Percentiles rank a stretch among this genome's conserved stretches.
Conservation (phyloP, 2,329 filamentous ascomycete genomes). For the Ustilaginoidea virens region DNA sequence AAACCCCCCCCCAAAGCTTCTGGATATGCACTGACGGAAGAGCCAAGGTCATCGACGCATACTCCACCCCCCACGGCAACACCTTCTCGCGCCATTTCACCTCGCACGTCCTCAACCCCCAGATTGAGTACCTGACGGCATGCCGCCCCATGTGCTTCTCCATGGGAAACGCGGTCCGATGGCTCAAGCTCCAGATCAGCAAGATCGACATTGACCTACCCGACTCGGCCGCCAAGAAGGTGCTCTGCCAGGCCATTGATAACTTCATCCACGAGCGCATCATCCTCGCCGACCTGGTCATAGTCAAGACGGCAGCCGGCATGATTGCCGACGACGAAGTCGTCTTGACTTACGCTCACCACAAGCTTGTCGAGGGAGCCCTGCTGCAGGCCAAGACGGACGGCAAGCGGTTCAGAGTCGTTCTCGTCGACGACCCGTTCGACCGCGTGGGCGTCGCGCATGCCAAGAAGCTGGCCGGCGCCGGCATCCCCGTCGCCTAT, state of each 20-base stretch:
- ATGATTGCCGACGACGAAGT: slow-evolving; percentile 69
- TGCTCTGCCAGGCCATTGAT: slow-evolving; percentile 69
- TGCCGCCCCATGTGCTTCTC: slow-evolving; percentile 93
- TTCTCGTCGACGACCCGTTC: slow-evolving; percentile 60
- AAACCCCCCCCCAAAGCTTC: background rate
- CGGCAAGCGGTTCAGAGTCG: slow-evolving; percentile 67
- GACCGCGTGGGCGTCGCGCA: slow-evolving; percentile 39
- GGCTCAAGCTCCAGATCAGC: slow-evolving; percentile 83
- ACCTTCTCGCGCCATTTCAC: slow-evolving; percentile 85
- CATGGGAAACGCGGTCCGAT: slow-evolving; percentile 93
- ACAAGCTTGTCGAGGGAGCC: slow-evolving; percentile 71
- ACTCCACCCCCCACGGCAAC: slow-evolving; percentile 71
- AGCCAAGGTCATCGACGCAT: slow-evolving; percentile 83
- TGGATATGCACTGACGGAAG: too few relatives aligned
- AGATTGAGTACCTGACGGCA: slow-evolving; percentile 87
- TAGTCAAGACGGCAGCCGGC: slow-evolving; percentile 58
- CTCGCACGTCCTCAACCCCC: slow-evolving; percentile 77
- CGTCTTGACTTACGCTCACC: slow-evolving; percentile 75
- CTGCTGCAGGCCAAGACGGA: slow-evolving; percentile 54
- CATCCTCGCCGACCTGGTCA: slow-evolving; percentile 71
- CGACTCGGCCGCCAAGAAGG: slow-evolving; percentile 67
- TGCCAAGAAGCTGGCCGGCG: slow-evolving; percentile 50
- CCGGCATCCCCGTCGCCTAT: slow-evolving; percentile 67
- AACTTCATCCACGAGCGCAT: slow-evolving; percentile 83
- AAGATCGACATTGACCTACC: slow-evolving; percentile 76